Conservation (phyloP, 1,284 basidiomycete species). For the Ganoderma leucocontextum region DNA sequence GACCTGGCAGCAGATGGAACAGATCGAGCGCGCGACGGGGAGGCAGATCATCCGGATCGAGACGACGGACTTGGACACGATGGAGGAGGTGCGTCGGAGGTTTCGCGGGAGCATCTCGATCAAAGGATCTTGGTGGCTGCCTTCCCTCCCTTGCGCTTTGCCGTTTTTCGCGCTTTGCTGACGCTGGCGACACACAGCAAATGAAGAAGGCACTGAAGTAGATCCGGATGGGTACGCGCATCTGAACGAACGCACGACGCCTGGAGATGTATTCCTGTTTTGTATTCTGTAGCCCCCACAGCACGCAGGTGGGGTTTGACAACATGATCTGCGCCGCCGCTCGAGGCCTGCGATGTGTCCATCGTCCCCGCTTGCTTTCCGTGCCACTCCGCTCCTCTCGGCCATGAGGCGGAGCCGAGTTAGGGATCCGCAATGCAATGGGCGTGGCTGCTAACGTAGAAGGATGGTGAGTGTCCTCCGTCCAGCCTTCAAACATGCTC, state of each 20-base stretch:
- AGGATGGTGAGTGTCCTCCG: conserved; percentile 12
- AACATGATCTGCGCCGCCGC: conserved; percentile 14
- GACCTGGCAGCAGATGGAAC: conserved; percentile 87
- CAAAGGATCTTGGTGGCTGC: conserved; percentile 12
- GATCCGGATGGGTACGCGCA: conserved; percentile 19
- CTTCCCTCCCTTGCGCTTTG: background rate
- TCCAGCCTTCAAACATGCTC: conserved; percentile 14
- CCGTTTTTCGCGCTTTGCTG: conserved; percentile 1
- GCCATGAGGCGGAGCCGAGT: conserved; percentile 14
- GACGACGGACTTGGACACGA: conserved; percentile 86
- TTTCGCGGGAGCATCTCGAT: conserved; percentile 20
- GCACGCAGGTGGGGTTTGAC: conserved; percentile 9
- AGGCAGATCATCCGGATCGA: conserved; percentile 83
- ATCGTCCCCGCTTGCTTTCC: conserved; percentile 1
- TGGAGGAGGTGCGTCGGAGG: conserved; percentile 76
- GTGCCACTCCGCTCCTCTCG: conserved; percentile 13
- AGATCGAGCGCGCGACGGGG: conserved; percentile 81
- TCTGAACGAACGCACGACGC: conserved; percentile 15
- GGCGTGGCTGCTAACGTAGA: conserved; percentile 11
- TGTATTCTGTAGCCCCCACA: conserved; percentile 34
- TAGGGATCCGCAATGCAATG: conserved; percentile 17
- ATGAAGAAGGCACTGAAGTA: conserved; percentile 83
- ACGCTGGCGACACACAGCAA: conserved; percentile 52
- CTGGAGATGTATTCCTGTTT: conserved; percentile 31
- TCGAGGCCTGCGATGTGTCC: background rate